These are phyloP conservation scores for Mitragyna speciosa DNA, from an alignment of 257 asterid genomes.

Conservation along the genomic window DNA sequence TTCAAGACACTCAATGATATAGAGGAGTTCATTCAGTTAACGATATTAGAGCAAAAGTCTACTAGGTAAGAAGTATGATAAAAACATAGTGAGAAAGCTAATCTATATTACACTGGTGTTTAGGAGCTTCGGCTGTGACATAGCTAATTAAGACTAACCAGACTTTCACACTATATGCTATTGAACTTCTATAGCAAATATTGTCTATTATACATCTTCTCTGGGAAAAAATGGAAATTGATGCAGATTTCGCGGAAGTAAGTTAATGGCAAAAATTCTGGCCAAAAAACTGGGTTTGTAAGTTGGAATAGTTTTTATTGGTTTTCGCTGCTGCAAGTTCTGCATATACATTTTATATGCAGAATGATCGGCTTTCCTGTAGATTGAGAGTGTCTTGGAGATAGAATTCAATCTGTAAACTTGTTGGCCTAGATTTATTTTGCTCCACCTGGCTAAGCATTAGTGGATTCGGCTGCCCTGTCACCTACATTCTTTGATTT, in stretches of 20 bases:
- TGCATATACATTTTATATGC: neutral
- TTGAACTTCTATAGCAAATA: neutral
- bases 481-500: neutral
- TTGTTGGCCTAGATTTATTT: neutral
- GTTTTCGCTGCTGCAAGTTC: neutral
- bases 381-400: too few relatives aligned
- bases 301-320: neutral
- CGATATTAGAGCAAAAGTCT: neutral
- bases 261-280: neutral
- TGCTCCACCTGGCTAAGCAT: neutral
- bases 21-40: neutral
- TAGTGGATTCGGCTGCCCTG: neutral
- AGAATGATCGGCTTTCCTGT: neutral
- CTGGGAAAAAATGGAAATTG: neutral
- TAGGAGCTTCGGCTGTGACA: neutral
- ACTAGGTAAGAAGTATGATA: neutral
- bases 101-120: neutral
- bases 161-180: neutral
- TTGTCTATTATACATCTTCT: neutral
- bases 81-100: neutral
- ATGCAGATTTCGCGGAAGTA: neutral
- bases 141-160: neutral
- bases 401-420: neutral
- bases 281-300: neutral
- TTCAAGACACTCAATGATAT: neutral